phyloP scores from a whole-genome alignment of 106 monocot species.

The Acorus calamus region DNA sequence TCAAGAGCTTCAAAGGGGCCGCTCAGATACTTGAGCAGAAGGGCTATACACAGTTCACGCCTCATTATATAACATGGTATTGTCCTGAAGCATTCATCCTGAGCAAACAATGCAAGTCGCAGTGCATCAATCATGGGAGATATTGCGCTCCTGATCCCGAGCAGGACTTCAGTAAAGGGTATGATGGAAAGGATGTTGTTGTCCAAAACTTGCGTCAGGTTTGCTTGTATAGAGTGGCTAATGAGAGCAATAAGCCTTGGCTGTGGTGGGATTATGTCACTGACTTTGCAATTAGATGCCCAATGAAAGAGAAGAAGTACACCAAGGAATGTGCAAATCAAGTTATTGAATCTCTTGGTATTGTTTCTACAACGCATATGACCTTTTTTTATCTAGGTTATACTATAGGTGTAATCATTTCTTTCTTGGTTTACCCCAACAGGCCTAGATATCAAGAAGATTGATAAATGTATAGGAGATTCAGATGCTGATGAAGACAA shows the following conservation, averaged over 20 bases:
- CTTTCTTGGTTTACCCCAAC: too few relatives aligned
- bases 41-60: conserved; percentile 65
- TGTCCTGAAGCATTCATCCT: conserved; percentile 55
- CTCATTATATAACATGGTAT: conserved; percentile 87
- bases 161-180: conserved; percentile 56
- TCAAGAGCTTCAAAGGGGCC: conserved; percentile 63
- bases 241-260: conserved; percentile 65
- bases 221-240: conserved; percentile 66
- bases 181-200: conserved; percentile 78
- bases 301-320: conserved; percentile 76
- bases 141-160: conserved; percentile 83
- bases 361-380: too few relatives aligned
- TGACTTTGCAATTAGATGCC: conserved; percentile 71
- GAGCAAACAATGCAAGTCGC: conserved; percentile 86
- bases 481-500: conserved; percentile 20
- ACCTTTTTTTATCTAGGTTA: too few relatives aligned
- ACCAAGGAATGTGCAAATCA: conserved; percentile 69
- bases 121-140: conserved; percentile 79
- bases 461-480: conserved; percentile 24
- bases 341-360: conserved; percentile 62
- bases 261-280: conserved; percentile 89
- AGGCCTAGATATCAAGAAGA: conserved; percentile 18
- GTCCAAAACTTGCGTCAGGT: conserved; percentile 65
- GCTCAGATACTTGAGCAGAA: conserved; percentile 69
- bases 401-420: too few relatives aligned